phyloP scores from a whole-genome alignment of 257 asterid genomes.

The Primulina tabacum region DNA sequence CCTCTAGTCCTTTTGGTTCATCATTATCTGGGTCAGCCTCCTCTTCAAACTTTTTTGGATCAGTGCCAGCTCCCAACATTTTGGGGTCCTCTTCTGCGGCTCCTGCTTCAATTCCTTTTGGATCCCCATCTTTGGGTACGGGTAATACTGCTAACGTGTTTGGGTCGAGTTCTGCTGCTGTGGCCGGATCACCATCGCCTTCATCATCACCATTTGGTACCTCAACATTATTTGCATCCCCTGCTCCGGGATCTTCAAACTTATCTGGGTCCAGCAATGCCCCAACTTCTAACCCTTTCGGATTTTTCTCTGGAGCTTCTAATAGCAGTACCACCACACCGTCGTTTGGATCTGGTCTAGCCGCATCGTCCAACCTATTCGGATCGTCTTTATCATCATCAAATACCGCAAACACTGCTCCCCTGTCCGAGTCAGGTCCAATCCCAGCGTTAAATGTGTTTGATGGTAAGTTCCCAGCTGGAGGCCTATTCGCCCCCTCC shows the following conservation, averaged over 20 bases:
- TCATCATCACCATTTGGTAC: constrained; percentile 41
- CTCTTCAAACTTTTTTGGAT: constrained; percentile 17
- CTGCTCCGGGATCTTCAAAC: constrained; percentile 39
- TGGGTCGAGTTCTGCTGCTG: constrained; percentile 24
- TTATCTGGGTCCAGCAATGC: constrained; percentile 38
- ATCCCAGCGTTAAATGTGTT: constrained; percentile 19
- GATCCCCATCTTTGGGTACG: constrained; percentile 23
- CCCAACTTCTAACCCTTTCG: constrained; percentile 37
- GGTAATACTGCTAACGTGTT: constrained; percentile 28
- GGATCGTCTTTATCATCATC: constrained; percentile 28
- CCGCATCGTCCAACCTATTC: constrained; percentile 26
- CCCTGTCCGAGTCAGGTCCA: constrained; percentile 20
- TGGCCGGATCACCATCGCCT: constrained; percentile 28
- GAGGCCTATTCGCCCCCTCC: constrained; percentile 35
- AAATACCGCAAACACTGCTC: constrained; percentile 13
- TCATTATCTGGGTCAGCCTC: constrained; percentile 8
- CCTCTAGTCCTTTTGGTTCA: constrained; percentile 22
- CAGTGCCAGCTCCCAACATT: constrained; percentile 13
- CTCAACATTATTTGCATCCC: constrained; percentile 36
- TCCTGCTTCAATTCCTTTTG: constrained; percentile 26
- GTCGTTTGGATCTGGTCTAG: constrained; percentile 33
- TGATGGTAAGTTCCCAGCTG: constrained; percentile 17
- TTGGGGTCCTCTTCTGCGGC: constrained; percentile 37
- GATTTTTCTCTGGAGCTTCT: constrained; percentile 38
- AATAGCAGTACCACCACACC: constrained; percentile 33